These are phyloP conservation scores for Fusarium burgessii DNA, from an alignment of 2,329 filamentous ascomycete genomes.

Conservation along the genomic window DNA sequence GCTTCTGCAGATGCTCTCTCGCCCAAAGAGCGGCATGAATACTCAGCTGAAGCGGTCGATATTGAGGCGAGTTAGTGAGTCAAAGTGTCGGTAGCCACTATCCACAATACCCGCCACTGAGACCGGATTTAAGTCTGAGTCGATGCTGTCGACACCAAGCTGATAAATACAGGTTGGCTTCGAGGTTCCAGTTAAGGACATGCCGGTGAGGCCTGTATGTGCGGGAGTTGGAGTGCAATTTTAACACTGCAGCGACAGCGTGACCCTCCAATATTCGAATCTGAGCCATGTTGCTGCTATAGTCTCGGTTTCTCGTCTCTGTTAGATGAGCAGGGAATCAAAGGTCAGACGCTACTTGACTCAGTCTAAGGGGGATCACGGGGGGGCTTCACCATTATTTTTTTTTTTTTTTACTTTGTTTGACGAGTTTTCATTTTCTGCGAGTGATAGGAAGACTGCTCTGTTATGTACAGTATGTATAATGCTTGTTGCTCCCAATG, in stretches of 20 bases:
- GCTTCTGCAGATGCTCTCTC: not conserved
- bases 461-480: not conserved
- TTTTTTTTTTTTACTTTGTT: slow-evolving; percentile 15
- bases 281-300: slow-evolving; percentile 36
- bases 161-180: not conserved
- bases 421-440: slow-evolving; percentile 10
- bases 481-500: slow-evolving; percentile 3
- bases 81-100: slow-evolving; percentile 34
- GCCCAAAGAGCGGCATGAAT: not conserved
- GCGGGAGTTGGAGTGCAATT: slow-evolving; percentile 33
- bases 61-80: slow-evolving; percentile 3
- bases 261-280: slow-evolving; percentile 40
- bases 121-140: slow-evolving; percentile 6
- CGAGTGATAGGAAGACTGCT: not conserved
- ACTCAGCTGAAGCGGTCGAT: slow-evolving; percentile 17
- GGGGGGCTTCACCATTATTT: slow-evolving; percentile 1
- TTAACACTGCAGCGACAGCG: slow-evolving; percentile 41
- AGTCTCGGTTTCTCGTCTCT: slow-evolving; percentile 36
- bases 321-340: slow-evolving; percentile 39
- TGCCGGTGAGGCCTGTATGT: slow-evolving; percentile 2
- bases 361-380: slow-evolving; percentile 36
- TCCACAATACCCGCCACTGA: slow-evolving; percentile 27
- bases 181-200: not conserved
- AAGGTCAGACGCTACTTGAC: slow-evolving; percentile 44
- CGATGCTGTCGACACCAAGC: slow-evolving; percentile 1